Base-by-base conservation (phyloP, 2,329 filamentous ascomycete species). In the Rosellinia necatrix region DNA sequence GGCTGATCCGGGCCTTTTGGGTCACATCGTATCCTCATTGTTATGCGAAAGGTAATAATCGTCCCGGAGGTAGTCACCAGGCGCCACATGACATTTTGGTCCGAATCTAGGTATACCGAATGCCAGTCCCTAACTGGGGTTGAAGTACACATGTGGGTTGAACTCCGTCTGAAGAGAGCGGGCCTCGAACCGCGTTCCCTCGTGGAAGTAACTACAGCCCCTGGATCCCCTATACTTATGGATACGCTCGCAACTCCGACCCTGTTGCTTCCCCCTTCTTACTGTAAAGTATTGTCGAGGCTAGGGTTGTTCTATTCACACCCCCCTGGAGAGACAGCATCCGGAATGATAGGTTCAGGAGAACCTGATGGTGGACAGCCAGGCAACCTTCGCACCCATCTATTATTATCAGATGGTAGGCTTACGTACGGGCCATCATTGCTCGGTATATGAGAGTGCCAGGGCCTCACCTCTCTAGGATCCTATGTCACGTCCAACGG, bases 231-330 rank as follows among this genome's bases (percentile, higher is more conserved):
- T 49, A 49, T 24, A 29, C 49, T 29, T 6, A 42, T 6, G n/a
- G 40, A 24, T 19, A 41, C 35, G 34, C 48, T 52, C 32, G 21
- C 48, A 13, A 49, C 41, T 22, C 38, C 27, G 48, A 43, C 13
- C 13, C 15, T 51, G 25, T 42, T 48, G 47, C 46, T 47, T 44
- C 47, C 47, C 32, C 38, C 48, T 24, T 24, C 19, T 49, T 51
- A 38, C 29, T 32, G 3, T 25, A 42, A 22, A 21, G 21, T 34
- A 24, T 30, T 29, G 40, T 49, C n/a, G 15, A 30, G n/a, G 40
- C 48, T 40, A 34, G 52, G 49, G 10, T 53, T 40, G 29, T 21
- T 56, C 51, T 58, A 59, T 51, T 32, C 29, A 50, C 56, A 59
- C 55, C 12, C 58, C 58, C 47, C 32, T 15, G 6, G 41, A 15